These are phyloP conservation scores for Linum tenue DNA, from an alignment of 345 rosid genomes.

Conservation along the genomic window DNA sequence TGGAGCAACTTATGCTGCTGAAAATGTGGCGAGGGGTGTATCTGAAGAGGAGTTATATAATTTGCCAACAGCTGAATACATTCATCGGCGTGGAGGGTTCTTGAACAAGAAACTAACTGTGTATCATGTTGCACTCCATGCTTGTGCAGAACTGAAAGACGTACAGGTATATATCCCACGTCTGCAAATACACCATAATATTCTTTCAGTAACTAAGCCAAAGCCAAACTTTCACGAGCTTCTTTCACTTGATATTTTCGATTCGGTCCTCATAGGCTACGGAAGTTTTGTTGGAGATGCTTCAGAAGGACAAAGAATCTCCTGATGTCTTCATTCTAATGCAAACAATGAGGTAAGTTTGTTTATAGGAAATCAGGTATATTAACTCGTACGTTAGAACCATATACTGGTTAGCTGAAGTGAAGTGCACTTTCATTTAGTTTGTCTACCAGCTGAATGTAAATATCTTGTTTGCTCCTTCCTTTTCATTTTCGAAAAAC, in stretches of 20 bases:
- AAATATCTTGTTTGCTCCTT: neutral
- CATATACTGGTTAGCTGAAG: neutral
- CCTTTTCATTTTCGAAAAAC: neutral
- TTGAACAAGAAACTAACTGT: conserved; percentile 51
- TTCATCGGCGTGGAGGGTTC: conserved; percentile 54
- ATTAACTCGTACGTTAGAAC: neutral
- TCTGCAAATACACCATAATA: conserved; percentile 13
- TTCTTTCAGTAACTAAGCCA: neutral
- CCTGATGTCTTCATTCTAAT: conserved; percentile 55
- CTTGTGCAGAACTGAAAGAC: conserved; percentile 72
- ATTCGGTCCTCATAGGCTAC: conserved; percentile 39
- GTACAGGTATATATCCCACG: conserved; percentile 46
- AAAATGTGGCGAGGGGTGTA: conserved; percentile 64
- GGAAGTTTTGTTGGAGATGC: conserved; percentile 73
- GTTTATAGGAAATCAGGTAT: neutral
- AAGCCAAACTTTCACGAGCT: neutral
- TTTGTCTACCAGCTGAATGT: too few relatives aligned
- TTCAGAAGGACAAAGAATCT: conserved; percentile 48
- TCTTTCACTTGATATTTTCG: conserved; percentile 2
- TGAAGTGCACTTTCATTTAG: neutral
- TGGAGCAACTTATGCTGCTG: conserved; percentile 44
- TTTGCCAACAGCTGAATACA: conserved; percentile 69
- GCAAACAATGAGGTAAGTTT: conserved; percentile 61
- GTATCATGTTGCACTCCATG: conserved; percentile 72
- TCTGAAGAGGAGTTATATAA: conserved; percentile 82